Conservation (phyloP, 768 basidiomycete species). For the Suillus fuscotomentosus region DNA sequence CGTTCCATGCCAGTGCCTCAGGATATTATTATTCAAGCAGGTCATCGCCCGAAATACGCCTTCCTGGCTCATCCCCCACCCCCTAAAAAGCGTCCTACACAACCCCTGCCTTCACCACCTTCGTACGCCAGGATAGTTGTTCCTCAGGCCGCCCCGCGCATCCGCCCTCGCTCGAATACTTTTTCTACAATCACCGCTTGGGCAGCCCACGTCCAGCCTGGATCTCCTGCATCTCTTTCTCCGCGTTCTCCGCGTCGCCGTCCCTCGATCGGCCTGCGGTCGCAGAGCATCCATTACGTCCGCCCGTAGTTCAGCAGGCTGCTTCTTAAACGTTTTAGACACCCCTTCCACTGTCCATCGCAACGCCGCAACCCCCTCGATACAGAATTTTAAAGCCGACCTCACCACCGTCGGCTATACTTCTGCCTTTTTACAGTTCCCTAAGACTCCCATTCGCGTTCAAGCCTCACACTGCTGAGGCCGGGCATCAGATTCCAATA, state of each 20-base stretch:
- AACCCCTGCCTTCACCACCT: constrained; percentile 28
- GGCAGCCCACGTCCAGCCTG: constrained; percentile 67
- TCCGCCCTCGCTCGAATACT: constrained; percentile 40
- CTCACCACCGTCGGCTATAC: constrained; percentile 65
- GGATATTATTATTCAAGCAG: constrained; percentile 14
- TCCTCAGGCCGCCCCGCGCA: constrained; percentile 16
- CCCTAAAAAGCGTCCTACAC: constrained; percentile 34
- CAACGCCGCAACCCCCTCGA: constrained; percentile 38
- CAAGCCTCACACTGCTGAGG: constrained; percentile 7
- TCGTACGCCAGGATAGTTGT: background rate
- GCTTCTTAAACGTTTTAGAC: constrained; percentile 41
- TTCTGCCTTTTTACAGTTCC: constrained; percentile 60
- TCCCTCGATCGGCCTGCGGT: constrained; percentile 25
- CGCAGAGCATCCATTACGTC: constrained; percentile 39
- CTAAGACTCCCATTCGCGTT: constrained; percentile 38
- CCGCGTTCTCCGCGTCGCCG: constrained; percentile 40
- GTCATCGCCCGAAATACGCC: constrained; percentile 30
- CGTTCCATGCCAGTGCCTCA: constrained; percentile 12
- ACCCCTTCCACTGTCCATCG: constrained; percentile 36
- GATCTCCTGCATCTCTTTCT: constrained; percentile 52
- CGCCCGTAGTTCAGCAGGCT: constrained; percentile 39
- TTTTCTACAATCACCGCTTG: constrained; percentile 55
- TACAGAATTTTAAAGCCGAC: constrained; percentile 49
- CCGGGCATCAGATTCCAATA: constrained; percentile 19
- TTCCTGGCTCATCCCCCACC: constrained; percentile 42